Base-by-base conservation (phyloP, 2,329 filamentous ascomycete genomes). In the Colletotrichum spaethianum region DNA sequence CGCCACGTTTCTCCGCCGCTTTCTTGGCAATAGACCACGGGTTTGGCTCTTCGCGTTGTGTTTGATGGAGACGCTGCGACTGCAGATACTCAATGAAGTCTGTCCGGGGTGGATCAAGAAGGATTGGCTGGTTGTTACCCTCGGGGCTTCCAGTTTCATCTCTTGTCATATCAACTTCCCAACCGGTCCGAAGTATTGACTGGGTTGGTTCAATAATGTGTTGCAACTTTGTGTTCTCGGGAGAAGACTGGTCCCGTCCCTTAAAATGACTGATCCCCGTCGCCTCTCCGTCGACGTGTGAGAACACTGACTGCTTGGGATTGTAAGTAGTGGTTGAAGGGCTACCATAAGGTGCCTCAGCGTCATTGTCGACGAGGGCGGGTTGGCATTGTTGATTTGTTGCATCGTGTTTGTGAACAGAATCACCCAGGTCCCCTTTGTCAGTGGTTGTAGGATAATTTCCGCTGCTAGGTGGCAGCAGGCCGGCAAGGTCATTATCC, bases 1-100 rank as follows among this genome's bases (percentile, higher is more conserved):
- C 18, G 8, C 36, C 52, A 36, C 36, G 52, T 55, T 48, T 60
- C 18, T 40, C 50, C 16, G 63, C 56, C 9, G 71, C 50, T 9
- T 28, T 56, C 23, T 63, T 67, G 33, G 73, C 72, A 18, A 74
- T 56, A 12, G 62, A 52, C 73, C 73, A 75, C 0, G 72, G 73
- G 7, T 72, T 74, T n/a, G 65, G 31, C 18, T 66, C 40, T 31
- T 74, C 44, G 18, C 52, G 23, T 55, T 64, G 55, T 23, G 33
- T 52, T 31, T 72, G 57, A 18, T 64, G n/a, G 4, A 23, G 26
- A 16, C 53, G n/a, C 14, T 70, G 70, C 9, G 59, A 52, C 8
- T 62, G 62, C 16, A 72, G 31, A n/a, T 31, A n/a, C 11, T 64
- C 46, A 23, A 33, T 0, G 9, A 70, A 40, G 11, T 53, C 20